phyloP scores from a whole-genome alignment of 2,329 filamentous ascomycete genomes.

The Fonsecaea erecta region DNA sequence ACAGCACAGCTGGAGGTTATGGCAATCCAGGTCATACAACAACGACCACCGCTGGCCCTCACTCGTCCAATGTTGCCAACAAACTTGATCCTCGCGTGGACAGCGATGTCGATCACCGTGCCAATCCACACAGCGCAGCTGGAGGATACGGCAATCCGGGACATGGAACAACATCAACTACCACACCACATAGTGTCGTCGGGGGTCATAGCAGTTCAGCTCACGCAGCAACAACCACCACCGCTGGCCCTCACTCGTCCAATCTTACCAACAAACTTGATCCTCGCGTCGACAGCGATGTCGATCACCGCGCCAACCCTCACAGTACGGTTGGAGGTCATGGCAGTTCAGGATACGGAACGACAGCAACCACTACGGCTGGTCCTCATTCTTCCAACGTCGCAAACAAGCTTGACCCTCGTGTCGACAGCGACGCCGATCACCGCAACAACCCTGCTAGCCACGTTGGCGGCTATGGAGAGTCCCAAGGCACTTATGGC shows the following conservation, averaged over 20 bases:
- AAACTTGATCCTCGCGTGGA: slow-evolving; percentile 43
- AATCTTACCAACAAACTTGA: slow-evolving; percentile 51
- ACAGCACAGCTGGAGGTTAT: slow-evolving; percentile 17
- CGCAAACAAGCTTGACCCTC: slow-evolving; percentile 49
- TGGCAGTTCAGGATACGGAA: slow-evolving; percentile 24
- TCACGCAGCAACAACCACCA: slow-evolving; percentile 28
- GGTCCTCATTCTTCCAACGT: slow-evolving; percentile 46
- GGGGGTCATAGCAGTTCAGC: too few relatives aligned
- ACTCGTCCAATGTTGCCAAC: slow-evolving; percentile 52
- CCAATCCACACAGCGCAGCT: slow-evolving; percentile 15
- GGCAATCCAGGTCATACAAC: slow-evolving; percentile 9
- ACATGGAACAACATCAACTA: too few relatives aligned
- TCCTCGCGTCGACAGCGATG: slow-evolving; percentile 41
- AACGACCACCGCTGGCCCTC: slow-evolving; percentile 37
- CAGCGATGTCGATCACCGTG: slow-evolving; percentile 38
- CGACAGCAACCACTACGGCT: slow-evolving; percentile 28
- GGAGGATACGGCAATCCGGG: slow-evolving; percentile 26
- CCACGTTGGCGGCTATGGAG: slow-evolving; percentile 24
- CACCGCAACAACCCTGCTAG: slow-evolving; percentile 29
- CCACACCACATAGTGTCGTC: too few relatives aligned
- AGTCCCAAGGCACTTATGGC: slow-evolving; percentile 21
- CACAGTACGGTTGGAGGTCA: slow-evolving; percentile 16
- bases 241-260: slow-evolving; percentile 42
- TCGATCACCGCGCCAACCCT: slow-evolving; percentile 30
- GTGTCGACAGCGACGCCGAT: slow-evolving; percentile 44